These are phyloP conservation scores for Colletotrichum echinochloae DNA, from an alignment of 2,329 filamentous ascomycete genomes.

Conservation along the genomic window DNA sequence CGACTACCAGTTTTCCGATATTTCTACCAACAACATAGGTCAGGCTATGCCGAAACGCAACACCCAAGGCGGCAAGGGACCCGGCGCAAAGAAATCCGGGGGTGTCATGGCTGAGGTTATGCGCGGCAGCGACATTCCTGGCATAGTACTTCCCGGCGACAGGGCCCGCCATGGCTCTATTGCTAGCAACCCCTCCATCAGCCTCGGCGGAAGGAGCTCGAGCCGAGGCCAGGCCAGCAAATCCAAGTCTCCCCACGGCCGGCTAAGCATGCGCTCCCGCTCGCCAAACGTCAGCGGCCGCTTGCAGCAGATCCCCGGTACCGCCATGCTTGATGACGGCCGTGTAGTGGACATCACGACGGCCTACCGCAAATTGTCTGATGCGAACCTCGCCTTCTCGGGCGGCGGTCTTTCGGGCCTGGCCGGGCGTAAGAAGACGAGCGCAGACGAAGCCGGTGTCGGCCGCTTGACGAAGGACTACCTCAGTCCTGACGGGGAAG, in stretches of 20 bases:
- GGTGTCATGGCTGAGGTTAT: constrained; percentile 65
- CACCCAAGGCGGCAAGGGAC: constrained; percentile 56
- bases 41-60: constrained; percentile 64
- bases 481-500: constrained; percentile 72
- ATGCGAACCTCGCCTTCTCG: constrained; percentile 75
- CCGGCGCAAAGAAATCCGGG: constrained; percentile 48
- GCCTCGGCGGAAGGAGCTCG: constrained; percentile 41
- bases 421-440: constrained; percentile 65
- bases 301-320: constrained; percentile 41
- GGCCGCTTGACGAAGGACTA: constrained; percentile 77
- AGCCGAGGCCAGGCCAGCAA: constrained; percentile 54
- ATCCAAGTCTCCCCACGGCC: constrained; percentile 67
- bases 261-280: constrained; percentile 48
- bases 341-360: constrained; percentile 74
- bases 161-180: constrained; percentile 57
- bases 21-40: constrained; percentile 64
- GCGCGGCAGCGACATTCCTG: constrained; percentile 62
- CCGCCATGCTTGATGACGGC: constrained; percentile 69
- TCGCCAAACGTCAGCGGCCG: constrained; percentile 39
- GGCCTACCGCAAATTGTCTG: constrained; percentile 78
- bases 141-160: constrained; percentile 62
- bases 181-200: constrained; percentile 44
- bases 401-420: constrained; percentile 73
- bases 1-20: constrained; percentile 72
- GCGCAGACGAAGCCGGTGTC: constrained; percentile 54